Evolutionary conservation across 805 yeast species (phyloP).

Genomic region (Helenozyma baotianmanensis): DNA sequence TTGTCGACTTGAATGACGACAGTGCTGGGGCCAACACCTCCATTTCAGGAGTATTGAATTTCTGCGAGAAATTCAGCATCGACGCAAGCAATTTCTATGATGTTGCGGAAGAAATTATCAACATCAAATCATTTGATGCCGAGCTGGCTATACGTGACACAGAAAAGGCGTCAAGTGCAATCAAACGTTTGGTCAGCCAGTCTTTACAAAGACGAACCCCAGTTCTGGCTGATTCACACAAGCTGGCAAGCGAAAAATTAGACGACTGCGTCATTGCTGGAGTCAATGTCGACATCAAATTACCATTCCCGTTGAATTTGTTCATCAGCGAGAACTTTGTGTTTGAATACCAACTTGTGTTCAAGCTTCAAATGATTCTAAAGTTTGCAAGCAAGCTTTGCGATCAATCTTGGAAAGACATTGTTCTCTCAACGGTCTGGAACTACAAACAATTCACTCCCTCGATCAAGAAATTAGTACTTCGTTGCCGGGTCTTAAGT

Average conservation of each 20-base stretch:
- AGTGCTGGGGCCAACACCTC: neutral
- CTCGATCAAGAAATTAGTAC: conserved; percentile 49
- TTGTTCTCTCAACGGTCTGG: conserved; percentile 67
- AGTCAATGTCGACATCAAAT: conserved; percentile 50
- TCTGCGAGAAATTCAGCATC: conserved; percentile 30
- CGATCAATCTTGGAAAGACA: conserved; percentile 61
- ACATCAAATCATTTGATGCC: conserved; percentile 51
- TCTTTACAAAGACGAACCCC: conserved; percentile 9
- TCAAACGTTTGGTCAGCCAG: conserved; percentile 11
- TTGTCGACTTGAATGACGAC: neutral
- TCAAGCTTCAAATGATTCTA: conserved; percentile 64
- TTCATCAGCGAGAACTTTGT: conserved; percentile 66
- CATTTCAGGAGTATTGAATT: conserved; percentile 1
- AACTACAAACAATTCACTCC: conserved; percentile 40
- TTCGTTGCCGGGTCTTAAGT: conserved; percentile 52
- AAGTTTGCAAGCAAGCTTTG: conserved; percentile 57
- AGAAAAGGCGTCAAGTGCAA: conserved; percentile 13
- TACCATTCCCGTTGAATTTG: conserved; percentile 86
- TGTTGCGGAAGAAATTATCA: conserved; percentile 45
- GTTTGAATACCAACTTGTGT: conserved; percentile 74
- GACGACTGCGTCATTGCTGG: conserved; percentile 43
- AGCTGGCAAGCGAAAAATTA: conserved; percentile 3
- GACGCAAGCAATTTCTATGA: conserved; percentile 44
- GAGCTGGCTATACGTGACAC: conserved; percentile 36
- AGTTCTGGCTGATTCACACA: conserved; percentile 1